Percentiles rank a stretch among this genome's conserved stretches.
These are phyloP conservation scores for Rubroshorea leprosula DNA, from an alignment of 345 rosid species.

Conservation along the genomic window DNA sequence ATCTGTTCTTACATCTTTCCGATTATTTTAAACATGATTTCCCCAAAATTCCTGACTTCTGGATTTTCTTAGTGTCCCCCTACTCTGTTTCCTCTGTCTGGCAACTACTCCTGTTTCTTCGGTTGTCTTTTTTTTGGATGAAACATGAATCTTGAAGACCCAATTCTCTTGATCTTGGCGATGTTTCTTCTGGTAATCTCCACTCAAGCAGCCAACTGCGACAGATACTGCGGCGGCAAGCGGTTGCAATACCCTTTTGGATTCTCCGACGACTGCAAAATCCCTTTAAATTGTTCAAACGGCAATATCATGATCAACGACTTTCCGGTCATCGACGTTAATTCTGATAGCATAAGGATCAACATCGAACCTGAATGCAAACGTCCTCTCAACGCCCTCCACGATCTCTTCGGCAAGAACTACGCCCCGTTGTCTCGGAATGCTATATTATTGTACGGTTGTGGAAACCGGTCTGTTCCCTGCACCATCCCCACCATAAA, in stretches of 20 bases:
- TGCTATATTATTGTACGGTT: conserved; percentile 38
- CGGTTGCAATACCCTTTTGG: conserved; percentile 53
- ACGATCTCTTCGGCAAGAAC: conserved; percentile 29
- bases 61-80: not conserved
- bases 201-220: conserved; percentile 24
- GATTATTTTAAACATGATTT: not conserved
- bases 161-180: conserved; percentile 10
- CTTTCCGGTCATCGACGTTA: conserved; percentile 22
- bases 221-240: conserved; percentile 30
- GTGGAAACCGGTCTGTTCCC: conserved; percentile 16
- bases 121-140: too few relatives aligned
- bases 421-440: conserved; percentile 41
- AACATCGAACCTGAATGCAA: conserved; percentile 34
- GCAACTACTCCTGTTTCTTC: too few relatives aligned
- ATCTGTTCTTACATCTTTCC: not conserved
- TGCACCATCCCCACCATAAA: conserved; percentile 31
- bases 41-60: too few relatives aligned
- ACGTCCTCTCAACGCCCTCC: conserved; percentile 36
- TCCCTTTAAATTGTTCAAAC: conserved; percentile 38
- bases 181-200: not conserved
- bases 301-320: conserved; percentile 21
- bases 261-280: conserved; percentile 40
- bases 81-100: not conserved
- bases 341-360: conserved; percentile 25
- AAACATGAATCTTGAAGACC: not conserved